Evolutionary conservation across 139 green algal genomes (phyloP).

Genomic region (Chlorella sp.): DNA sequence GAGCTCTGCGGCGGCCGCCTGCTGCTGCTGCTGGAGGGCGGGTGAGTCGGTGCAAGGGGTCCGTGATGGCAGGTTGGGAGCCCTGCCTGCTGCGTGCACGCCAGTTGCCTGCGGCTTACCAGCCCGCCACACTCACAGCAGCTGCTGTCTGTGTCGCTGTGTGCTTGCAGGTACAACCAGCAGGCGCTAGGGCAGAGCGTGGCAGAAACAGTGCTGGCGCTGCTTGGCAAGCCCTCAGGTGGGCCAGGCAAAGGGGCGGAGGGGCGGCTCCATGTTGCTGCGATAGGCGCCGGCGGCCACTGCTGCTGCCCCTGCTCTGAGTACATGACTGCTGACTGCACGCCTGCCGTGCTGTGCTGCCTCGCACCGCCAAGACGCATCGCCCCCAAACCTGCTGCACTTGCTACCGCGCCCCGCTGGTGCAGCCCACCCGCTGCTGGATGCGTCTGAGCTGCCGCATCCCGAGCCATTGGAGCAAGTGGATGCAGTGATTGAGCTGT

Average conservation of each 20-base stretch:
- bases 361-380: too few species aligned
- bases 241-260: not conserved
- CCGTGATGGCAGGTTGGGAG: too few species aligned
- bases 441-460: slow-evolving; percentile 19
- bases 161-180: slow-evolving; percentile 60
- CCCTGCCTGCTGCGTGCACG: too few species aligned
- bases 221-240: slow-evolving; percentile 56
- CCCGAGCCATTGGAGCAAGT: slow-evolving; percentile 55
- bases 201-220: slow-evolving; percentile 68
- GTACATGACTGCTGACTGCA: too few species aligned
- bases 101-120: too few species aligned
- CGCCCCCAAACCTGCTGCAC: too few species aligned
- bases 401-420: not conserved
- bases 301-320: too few species aligned
- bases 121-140: too few species aligned
- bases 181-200: slow-evolving; percentile 76
- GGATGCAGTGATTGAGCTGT: slow-evolving; percentile 22
- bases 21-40: slow-evolving; percentile 90
- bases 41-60: slow-evolving; percentile 56
- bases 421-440: not conserved
- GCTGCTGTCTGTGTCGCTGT: too few species aligned
- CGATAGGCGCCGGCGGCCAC: too few species aligned
- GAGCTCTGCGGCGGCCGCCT: slow-evolving; percentile 75
- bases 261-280: not conserved
- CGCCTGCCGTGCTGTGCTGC: too few species aligned